Evolutionary conservation across 495 filamentous ascomycete genomes (phyloP).

Genomic region (Neohortaea acidophila): DNA sequence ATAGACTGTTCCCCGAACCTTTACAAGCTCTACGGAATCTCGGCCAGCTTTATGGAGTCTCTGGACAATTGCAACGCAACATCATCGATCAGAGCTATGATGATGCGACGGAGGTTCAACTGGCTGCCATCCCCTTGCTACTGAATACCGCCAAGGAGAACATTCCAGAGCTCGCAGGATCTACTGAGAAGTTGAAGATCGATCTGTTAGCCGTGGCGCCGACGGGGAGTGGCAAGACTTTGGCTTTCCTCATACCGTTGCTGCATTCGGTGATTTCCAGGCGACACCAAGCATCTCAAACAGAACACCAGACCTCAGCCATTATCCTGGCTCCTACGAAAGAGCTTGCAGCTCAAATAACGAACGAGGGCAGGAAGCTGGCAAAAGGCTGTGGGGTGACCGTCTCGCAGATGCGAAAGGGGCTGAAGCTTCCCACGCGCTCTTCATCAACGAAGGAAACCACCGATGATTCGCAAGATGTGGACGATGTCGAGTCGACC

Average conservation of each 20-base stretch:
- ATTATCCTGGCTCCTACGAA: conserved; percentile 81
- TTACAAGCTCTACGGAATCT: conserved; percentile 64
- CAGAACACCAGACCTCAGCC: conserved; percentile 35
- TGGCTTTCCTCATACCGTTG: conserved; percentile 78
- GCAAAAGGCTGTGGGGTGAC: conserved; percentile 61
- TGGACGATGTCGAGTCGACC: conserved; percentile 5
- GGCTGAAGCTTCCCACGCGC: conserved; percentile 46
- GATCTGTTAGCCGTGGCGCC: conserved; percentile 82
- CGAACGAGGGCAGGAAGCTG: conserved; percentile 78
- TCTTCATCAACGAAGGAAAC: conserved; percentile 23
- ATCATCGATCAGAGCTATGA: conserved; percentile 69
- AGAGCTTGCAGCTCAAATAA: conserved; percentile 82
- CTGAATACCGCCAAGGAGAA: conserved; percentile 27
- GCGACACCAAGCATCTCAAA: conserved; percentile 22
- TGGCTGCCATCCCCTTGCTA: conserved; percentile 67
- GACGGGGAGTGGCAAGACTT: conserved; percentile 93
- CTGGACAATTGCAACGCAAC: conserved; percentile 57
- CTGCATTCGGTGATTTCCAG: conserved; percentile 38
- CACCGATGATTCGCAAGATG: conserved; percentile 22
- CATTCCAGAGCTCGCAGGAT: background rate
- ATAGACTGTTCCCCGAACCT: conserved; percentile 55
- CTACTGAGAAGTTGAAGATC: conserved; percentile 23
- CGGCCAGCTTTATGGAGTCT: conserved; percentile 50
- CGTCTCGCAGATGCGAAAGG: conserved; percentile 70
- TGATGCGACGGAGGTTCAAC: conserved; percentile 83